phyloP scores from a whole-genome alignment of 2,329 filamentous ascomycete species.

The Claviceps spartinae region DNA sequence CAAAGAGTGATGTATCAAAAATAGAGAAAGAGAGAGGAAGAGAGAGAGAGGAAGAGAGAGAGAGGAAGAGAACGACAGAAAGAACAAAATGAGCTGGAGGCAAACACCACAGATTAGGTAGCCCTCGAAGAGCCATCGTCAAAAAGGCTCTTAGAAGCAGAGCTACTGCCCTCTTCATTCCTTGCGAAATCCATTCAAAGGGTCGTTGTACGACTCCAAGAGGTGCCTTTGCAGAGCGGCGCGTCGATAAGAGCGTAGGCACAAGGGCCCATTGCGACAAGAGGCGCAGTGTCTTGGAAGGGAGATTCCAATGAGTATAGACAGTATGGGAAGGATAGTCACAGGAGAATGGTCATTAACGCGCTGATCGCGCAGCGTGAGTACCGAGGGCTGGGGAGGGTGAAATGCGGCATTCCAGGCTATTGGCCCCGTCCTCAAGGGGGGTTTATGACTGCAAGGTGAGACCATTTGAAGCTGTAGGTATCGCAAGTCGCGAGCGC shows the following conservation, averaged over 20 bases:
- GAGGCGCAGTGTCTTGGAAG: constrained; percentile 20
- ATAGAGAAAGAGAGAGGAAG: constrained; percentile 4
- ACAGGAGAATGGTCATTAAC: neutral
- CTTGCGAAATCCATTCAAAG: constrained; percentile 13
- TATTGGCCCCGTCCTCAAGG: neutral
- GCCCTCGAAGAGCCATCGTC: constrained; percentile 9
- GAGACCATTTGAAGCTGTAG: constrained; percentile 2
- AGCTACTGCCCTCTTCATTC: constrained; percentile 26
- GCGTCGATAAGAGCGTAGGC: constrained; percentile 3
- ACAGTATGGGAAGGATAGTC: no score
- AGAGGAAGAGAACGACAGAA: constrained; percentile 1
- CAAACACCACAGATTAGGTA: constrained; percentile 3
- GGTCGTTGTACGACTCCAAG: constrained; percentile 7
- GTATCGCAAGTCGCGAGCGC: neutral
- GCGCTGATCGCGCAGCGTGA: neutral
- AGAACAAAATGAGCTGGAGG: constrained; percentile 2
- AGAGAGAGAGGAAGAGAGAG: constrained; percentile 1
- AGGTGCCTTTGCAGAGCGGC: neutral
- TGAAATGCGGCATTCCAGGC: constrained; percentile 6
- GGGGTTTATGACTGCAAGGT: neutral
- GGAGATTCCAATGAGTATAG: no score
- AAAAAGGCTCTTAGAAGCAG: constrained; percentile 18
- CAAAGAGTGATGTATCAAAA: neutral
- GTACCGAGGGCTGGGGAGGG: constrained; percentile 4
- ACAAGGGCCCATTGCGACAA: constrained; percentile 13